Conservation (phyloP, 139 green algal species). For the Mesotaenium endlicherianum region DNA sequence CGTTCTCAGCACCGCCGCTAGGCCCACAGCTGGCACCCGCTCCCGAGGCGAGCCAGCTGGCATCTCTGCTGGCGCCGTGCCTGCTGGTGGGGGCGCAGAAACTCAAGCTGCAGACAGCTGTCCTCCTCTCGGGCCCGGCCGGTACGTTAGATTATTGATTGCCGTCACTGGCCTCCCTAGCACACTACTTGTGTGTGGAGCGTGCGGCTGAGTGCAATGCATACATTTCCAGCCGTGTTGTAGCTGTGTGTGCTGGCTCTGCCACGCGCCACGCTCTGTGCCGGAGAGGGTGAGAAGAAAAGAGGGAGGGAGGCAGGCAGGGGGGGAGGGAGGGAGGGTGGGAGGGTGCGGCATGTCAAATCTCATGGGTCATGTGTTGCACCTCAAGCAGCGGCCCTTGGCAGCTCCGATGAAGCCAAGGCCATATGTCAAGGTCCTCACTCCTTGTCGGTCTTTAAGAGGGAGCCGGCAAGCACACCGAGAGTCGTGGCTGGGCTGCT, state of each 20-base stretch:
- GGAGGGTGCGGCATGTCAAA: too few species aligned
- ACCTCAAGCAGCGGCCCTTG: neutral
- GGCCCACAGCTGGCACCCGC: neutral
- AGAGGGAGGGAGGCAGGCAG: neutral
- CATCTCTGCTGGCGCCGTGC: neutral
- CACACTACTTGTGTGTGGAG: too few species aligned
- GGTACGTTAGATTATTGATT: conserved; percentile 3
- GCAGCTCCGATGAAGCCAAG: neutral
- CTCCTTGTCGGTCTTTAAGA: neutral
- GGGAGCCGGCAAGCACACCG: neutral
- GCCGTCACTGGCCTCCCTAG: neutral
- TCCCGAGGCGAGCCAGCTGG: neutral
- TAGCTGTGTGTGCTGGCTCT: neutral
- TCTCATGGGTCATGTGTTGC: neutral
- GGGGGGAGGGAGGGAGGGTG: too few species aligned
- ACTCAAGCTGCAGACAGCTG: conserved; percentile 4
- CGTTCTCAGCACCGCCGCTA: neutral
- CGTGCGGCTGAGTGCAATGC: too few species aligned
- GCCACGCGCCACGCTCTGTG: neutral
- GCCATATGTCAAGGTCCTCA: neutral
- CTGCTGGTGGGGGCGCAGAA: neutral
- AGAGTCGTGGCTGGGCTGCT: neutral
- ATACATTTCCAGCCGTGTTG: neutral
- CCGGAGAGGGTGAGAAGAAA: neutral
- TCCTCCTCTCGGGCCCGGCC: conserved; percentile 9